Evolutionary conservation across 2,329 filamentous ascomycete genomes (phyloP).

Genomic region (Alternaria metachromatica): DNA sequence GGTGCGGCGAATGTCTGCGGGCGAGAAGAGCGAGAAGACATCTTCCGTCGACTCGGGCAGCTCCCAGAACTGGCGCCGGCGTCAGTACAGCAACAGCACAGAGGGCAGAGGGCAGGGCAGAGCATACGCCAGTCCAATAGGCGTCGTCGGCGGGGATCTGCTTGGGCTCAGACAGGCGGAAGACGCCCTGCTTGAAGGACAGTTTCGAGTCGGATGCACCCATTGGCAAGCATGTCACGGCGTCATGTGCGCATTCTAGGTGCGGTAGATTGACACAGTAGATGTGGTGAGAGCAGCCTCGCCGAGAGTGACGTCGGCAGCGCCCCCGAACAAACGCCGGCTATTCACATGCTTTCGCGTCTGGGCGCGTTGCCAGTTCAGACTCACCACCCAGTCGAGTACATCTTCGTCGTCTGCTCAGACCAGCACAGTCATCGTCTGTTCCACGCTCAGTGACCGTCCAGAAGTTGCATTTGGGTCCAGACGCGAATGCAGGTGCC

Average conservation of each 20-base stretch:
- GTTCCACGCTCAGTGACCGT: background rate
- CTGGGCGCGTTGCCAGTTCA: background rate
- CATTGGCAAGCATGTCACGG: slow-evolving; percentile 65
- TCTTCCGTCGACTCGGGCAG: slow-evolving; percentile 95
- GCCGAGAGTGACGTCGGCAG: slow-evolving; percentile 28
- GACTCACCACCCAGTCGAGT: background rate
- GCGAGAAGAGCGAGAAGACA: slow-evolving; percentile 93
- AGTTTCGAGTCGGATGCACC: slow-evolving; percentile 98
- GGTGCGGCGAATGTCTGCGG: slow-evolving; percentile 78
- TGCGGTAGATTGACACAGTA: slow-evolving; percentile 1
- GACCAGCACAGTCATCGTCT: background rate
- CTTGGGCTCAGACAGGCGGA: slow-evolving; percentile 89
- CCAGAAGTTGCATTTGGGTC: background rate
- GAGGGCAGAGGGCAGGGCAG: slow-evolving; percentile 37
- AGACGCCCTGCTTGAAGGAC: slow-evolving; percentile 98
- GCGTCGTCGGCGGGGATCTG: slow-evolving; percentile 85
- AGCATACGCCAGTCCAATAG: slow-evolving; percentile 87
- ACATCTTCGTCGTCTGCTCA: background rate
- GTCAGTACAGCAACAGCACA: slow-evolving; percentile 21
- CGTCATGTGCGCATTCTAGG: slow-evolving; percentile 29
- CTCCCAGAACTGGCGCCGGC: slow-evolving; percentile 80
- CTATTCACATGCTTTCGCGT: slow-evolving; percentile 33
- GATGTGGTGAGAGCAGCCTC: slow-evolving; percentile 11
- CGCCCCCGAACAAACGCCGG: slow-evolving; percentile 5
- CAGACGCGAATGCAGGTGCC: background rate